phyloP scores from a whole-genome alignment of 2,329 filamentous ascomycete genomes.

The Nectriaceae sp. region DNA sequence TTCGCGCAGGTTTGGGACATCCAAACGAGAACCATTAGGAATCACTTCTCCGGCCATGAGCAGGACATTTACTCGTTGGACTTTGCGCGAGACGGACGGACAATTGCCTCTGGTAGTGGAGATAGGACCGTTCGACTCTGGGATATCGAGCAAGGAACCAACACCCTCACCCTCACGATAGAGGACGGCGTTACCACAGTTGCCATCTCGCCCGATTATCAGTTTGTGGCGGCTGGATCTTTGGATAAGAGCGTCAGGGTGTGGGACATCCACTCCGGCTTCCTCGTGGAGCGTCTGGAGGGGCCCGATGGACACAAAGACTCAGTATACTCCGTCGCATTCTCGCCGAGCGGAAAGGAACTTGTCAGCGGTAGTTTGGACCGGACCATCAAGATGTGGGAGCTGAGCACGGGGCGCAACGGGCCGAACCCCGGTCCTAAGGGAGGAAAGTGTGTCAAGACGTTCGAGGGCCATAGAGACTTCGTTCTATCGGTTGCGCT shows the following conservation, averaged over 20 bases:
- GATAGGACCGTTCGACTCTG: slow-evolving; percentile 93
- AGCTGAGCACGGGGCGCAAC: slow-evolving; percentile 74
- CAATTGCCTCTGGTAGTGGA: slow-evolving; percentile 93
- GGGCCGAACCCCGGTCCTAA: slow-evolving; percentile 69
- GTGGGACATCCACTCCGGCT: slow-evolving; percentile 88
- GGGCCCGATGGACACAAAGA: slow-evolving; percentile 95
- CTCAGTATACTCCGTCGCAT: slow-evolving; percentile 94
- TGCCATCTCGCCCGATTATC: slow-evolving; percentile 92
- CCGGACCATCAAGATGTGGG: slow-evolving; percentile 99
- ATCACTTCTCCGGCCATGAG: slow-evolving; percentile 94
- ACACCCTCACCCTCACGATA: slow-evolving; percentile 84
- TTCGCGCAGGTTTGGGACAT: slow-evolving; percentile 90
- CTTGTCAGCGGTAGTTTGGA: slow-evolving; percentile 94
- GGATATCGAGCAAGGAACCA: slow-evolving; percentile 85
- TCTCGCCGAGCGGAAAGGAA: slow-evolving; percentile 89
- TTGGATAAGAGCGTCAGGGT: slow-evolving; percentile 97
- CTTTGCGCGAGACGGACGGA: slow-evolving; percentile 89
- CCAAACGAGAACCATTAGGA: slow-evolving; percentile 76
- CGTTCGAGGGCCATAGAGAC: slow-evolving; percentile 96
- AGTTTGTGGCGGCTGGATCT: slow-evolving; percentile 91
- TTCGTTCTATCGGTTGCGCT: slow-evolving; percentile 96
- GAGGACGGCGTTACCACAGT: slow-evolving; percentile 98
- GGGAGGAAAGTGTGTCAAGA: slow-evolving; percentile 91
- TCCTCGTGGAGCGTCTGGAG: slow-evolving; percentile 87
- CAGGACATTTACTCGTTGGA: slow-evolving; percentile 98